Evolutionary conservation across 768 basidiomycete species (phyloP), one percentile per base, ranked within the genome.

Genomic region (Mrakia frigida): DNA sequence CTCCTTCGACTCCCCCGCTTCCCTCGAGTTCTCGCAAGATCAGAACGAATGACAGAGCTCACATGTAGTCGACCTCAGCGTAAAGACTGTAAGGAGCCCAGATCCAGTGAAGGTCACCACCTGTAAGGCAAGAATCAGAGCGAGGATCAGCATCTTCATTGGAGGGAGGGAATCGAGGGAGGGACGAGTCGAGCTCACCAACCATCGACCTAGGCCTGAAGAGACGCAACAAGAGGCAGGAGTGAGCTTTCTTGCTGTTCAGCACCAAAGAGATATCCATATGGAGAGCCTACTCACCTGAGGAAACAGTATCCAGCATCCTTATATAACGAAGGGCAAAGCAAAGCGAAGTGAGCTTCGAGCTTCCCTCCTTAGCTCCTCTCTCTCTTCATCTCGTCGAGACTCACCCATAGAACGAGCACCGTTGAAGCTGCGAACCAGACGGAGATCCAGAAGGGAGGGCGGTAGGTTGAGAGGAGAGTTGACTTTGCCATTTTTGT

Each of bases 41-140:
- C 46, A 50, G 3, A 21, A 18, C 16, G 13, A 9, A 18, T 18
- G 18, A 6, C 9, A 21, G 46, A 50, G 46, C 74, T 82, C 84
- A 74, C 78, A 86, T 85, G 61, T 84, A 81, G 77, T 86, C 84
- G 46, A 92, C 84, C n/a, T 90, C 85, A 81, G 92, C 90, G 83
- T 93, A 93, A 41, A 91, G 77, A 35, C 86, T 87, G 81, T 95
- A 95, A 2, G 92, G 92, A 76, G 87, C 85, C 94, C 93, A 96
- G 61, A 95, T 87, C 93, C 93, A 95, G 80, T 94, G 91, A 65
- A 94, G 85, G 83, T 94, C 92, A 3, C 94, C 94, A 0, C 92
- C 93, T 79, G 84, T 3, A 21, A 2, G 1, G 13, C 4, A n/a
- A n/a, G n/a, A n/a, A n/a, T n/a, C n/a, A 50, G 85, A 89, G 94